Evolutionary conservation across 306 rosid species (phyloP), one percentile per base, ranked within the genome.

Genomic region (Medicago lupulina): DNA sequence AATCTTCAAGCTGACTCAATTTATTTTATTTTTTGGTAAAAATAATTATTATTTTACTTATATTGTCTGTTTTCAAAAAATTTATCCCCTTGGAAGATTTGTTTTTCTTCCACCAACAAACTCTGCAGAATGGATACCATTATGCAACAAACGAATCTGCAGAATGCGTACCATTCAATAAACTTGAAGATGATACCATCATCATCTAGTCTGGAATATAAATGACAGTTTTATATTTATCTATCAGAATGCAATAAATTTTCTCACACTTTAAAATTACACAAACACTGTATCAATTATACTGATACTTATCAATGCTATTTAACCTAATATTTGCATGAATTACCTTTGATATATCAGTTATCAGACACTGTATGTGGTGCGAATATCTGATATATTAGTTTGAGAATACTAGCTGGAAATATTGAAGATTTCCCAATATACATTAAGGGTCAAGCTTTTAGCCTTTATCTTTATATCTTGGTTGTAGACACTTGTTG

Each of bases 241-340:
- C 13, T 41, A 41, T 9, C 13, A 41, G 46, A 44, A 44, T 2
- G 14, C 50, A 44, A 12, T 44, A 44, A 11, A 12, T 44, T 44
- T 54, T 34, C 19, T n/a, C 15, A n/a, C 47, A 55, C 68, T 74
- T 54, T 76, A 55, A 51, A 21, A 21, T 76, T 66, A 18, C 12
- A 23, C 46, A 8, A 49, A 36, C 53, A 17, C 7, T 51, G 14
- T 25, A 4, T 34, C 38, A 34, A 34, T 34, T 34, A 18, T 4
- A 50, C 6, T 64, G 54, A 21, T 64, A 19, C 64, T 36, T 65
- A 65, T 53, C 73, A 51, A 9, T 51, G 47, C 21, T 51, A 39
- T 75, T 64, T 63, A 63, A 63, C 64, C 64, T 64, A 62, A 31
- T 36, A 18, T 63, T 21, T 63, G 47, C 72, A 64, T 64, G 57